Evolutionary conservation across 495 filamentous ascomycete species (phyloP), one percentile per base, ranked within the genome.

Genomic region (Schizothecium vesticola): DNA sequence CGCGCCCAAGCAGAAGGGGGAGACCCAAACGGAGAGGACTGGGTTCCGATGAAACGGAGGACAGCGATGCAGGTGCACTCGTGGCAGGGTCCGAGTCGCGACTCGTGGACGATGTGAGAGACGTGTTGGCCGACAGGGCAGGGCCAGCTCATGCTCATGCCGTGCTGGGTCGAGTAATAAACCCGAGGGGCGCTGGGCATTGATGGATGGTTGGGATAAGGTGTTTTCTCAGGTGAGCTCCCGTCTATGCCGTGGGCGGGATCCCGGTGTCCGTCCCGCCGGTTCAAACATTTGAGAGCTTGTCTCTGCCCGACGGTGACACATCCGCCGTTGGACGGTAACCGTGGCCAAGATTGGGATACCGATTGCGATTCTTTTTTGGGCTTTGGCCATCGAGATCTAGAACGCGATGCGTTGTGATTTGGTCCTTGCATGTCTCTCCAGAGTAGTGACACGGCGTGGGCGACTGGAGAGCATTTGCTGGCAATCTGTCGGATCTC

Each of bases 381-480:
- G 19, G 43, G 23, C 1, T 64, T 36, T 64, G 33, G 36, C 62
- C 29, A 31, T 64, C 36, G 36, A n/a, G 62, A 64, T 64, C 62
- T 33, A 56, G 62, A 56, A 21, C 62, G 1, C 8, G 62, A 16
- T 64, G 33, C 36, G 62, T 24, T 21, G 36, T 56, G 22, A 12
- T 51, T 51, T 51, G 43, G 16, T n/a, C 36, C 43, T 51, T 51
- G 43, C 19, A 51, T 51, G 36, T 51, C 36, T 51, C 36, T 51
- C 4, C 4, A 43, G 36, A 43, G 36, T 0, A 43, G 36, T 43
- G 36, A 19, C 13, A 43, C 36, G 31, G 11, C 3, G 28, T 29
- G 28, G 26, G 26, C 31, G 31, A 36, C 26, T 51, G 36, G 5
- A 16, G 5, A 43, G 6, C 3, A 6, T 28, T 28, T 28, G 26